Conservation (phyloP, 352 stramenopile genomes). For the Aphanomyces cochlioides region DNA sequence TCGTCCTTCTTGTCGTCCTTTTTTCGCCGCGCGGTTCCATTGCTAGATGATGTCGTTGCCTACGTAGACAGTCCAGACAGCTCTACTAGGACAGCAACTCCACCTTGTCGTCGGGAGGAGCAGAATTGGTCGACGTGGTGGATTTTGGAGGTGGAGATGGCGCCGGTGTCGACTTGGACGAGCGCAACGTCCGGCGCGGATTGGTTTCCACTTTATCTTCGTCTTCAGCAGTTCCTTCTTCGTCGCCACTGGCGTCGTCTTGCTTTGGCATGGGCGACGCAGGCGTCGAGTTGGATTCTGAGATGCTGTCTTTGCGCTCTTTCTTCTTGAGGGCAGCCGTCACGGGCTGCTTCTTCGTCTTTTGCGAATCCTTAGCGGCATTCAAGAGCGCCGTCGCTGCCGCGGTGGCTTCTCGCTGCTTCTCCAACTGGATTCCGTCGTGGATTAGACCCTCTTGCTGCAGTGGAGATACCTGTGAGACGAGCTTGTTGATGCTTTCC, state of each 20-base stretch:
- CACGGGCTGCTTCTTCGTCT: conserved; percentile 4
- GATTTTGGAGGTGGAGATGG: not conserved
- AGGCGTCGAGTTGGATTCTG: conserved; percentile 4
- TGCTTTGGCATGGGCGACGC: conserved; percentile 16
- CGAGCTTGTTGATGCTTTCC: conserved; percentile 79
- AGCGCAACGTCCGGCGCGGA: not conserved
- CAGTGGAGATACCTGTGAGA: conserved; percentile 45
- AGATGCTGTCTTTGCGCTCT: conserved; percentile 20
- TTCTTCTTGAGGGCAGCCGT: not conserved
- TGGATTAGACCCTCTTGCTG: not conserved
- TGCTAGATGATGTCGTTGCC: not conserved
- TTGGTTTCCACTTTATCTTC: not conserved
- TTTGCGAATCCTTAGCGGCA: conserved; percentile 6
- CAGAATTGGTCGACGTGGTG: not conserved
- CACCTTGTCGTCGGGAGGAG: conserved; percentile 1
- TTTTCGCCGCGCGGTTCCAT: conserved; percentile 1
- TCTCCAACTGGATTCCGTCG: conserved; percentile 18
- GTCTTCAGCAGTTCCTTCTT: conserved; percentile 19
- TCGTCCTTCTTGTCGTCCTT: conserved; percentile 17
- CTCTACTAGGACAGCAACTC: too few species aligned
- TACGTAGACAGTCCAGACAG: conserved; percentile 5
- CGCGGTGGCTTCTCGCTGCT: conserved; percentile 20
- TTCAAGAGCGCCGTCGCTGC: not conserved
- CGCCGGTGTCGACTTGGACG: not conserved
- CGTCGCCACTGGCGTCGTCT: not conserved